phyloP scores from a whole-genome alignment of 2,329 filamentous ascomycete species.

The Ceratocystis lukuohia region DNA sequence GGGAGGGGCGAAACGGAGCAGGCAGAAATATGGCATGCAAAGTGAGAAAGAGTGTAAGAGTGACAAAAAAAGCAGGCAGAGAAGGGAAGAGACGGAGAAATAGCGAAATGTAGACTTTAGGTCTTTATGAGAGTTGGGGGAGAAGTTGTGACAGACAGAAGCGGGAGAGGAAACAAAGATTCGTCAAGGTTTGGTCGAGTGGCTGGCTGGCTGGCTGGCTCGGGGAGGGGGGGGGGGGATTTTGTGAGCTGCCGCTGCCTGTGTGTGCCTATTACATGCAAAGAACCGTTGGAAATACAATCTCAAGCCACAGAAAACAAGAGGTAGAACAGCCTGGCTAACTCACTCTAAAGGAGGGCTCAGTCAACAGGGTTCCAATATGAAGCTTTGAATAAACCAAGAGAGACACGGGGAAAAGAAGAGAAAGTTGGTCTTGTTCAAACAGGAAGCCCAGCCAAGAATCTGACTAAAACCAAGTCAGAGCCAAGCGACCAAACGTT shows the following conservation, averaged over 20 bases:
- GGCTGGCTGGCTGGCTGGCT: not conserved
- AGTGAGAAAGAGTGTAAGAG: not conserved
- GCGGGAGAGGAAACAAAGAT: not conserved
- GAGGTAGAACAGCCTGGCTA: not conserved
- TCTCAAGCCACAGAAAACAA: not conserved
- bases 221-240: too few species aligned
- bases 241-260: not conserved
- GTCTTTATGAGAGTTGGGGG: not conserved
- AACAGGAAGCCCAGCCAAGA: not conserved
- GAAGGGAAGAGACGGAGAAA: not conserved
- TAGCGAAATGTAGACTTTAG: not conserved
- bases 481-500: not conserved
- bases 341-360: not conserved
- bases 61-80: not conserved
- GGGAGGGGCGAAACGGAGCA: not conserved
- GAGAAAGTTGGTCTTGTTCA: not conserved
- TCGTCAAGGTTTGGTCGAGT: not conserved
- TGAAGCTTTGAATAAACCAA: not conserved
- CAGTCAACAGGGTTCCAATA: not conserved
- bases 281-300: not conserved
- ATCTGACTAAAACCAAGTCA: not conserved
- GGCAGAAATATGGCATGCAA: not conserved
- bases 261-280: not conserved
- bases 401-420: not conserved
- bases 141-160: not conserved